phyloP scores from a whole-genome alignment of 805 yeast species.

The Metschnikowia orientalis region DNA sequence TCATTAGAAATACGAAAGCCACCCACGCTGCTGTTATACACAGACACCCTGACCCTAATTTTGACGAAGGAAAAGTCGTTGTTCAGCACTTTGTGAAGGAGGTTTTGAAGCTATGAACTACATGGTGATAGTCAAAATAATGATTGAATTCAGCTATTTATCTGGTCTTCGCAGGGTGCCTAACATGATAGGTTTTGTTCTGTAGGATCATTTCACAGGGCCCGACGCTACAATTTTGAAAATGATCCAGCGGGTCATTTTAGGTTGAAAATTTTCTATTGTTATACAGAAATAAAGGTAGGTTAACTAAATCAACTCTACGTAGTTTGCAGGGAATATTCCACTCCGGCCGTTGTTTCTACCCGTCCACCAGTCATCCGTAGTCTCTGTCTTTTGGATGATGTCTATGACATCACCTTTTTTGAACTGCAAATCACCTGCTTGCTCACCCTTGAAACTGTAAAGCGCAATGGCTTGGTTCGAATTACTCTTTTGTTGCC shows the following conservation, averaged over 20 bases:
- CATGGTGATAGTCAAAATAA: no score
- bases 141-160: no score
- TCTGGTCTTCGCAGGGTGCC: no score
- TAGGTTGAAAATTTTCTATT: no score
- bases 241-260: no score
- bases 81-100: constrained; percentile 58
- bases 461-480: constrained; percentile 88
- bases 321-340: constrained; percentile 96
- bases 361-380: constrained; percentile 99
- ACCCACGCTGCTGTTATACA: constrained; percentile 84
- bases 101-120: constrained; percentile 16
- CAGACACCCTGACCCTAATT: constrained; percentile 46
- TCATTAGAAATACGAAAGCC: constrained; percentile 55
- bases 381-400: constrained; percentile 77
- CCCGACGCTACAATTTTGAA: no score
- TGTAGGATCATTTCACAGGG: no score
- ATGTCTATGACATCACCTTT: constrained; percentile 93
- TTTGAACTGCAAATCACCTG: constrained; percentile 88
- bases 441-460: constrained; percentile 85
- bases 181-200: no score
- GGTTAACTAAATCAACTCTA: constrained; percentile 62
- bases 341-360: constrained; percentile 79
- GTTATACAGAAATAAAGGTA: no score
- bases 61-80: constrained; percentile 67
- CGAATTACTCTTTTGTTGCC: constrained; percentile 35